Evolutionary conservation across 306 rosid genomes (phyloP).

Genomic region (Elaeagnus macrophylla): DNA sequence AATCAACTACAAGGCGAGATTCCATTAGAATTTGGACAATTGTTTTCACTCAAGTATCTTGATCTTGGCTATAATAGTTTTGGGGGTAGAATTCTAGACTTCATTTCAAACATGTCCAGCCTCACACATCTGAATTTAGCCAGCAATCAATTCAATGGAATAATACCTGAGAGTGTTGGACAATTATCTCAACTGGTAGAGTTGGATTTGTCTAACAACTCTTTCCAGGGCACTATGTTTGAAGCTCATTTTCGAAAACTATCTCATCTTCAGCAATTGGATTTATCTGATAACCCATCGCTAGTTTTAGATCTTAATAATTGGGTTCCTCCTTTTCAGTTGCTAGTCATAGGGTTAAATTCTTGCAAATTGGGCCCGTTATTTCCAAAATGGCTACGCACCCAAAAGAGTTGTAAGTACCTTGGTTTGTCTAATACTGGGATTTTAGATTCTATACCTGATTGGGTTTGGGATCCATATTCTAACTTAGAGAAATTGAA

Average conservation of each 20-base stretch:
- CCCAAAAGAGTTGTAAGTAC: not conserved
- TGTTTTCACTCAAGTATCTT: not conserved
- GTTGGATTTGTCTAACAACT: not conserved
- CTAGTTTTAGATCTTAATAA: not conserved
- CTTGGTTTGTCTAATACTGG: not conserved
- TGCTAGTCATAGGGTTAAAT: rapidly evolving
- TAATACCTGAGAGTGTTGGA: conserved; percentile 4
- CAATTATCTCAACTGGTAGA: not conserved
- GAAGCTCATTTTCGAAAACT: not conserved
- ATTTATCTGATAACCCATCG: not conserved
- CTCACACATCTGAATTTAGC: not conserved
- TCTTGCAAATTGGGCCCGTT: conserved; percentile 1
- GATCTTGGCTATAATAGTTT: not conserved
- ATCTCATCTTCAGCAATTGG: not conserved
- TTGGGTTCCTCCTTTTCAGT: conserved; percentile 11
- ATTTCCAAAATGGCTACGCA: conserved; percentile 18
- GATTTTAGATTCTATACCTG: not conserved
- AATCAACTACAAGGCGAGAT: not conserved
- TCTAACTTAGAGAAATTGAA: not conserved
- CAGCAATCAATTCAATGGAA: conserved; percentile 3
- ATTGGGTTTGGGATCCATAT: conserved; percentile 3
- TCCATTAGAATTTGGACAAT: not conserved
- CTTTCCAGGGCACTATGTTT: not conserved
- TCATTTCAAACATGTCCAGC: not conserved
- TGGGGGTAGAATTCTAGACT: not conserved